Evolutionary conservation across 1,139 yeast species (phyloP).

Genomic region (Kurtzmaniella quercitrusa): DNA sequence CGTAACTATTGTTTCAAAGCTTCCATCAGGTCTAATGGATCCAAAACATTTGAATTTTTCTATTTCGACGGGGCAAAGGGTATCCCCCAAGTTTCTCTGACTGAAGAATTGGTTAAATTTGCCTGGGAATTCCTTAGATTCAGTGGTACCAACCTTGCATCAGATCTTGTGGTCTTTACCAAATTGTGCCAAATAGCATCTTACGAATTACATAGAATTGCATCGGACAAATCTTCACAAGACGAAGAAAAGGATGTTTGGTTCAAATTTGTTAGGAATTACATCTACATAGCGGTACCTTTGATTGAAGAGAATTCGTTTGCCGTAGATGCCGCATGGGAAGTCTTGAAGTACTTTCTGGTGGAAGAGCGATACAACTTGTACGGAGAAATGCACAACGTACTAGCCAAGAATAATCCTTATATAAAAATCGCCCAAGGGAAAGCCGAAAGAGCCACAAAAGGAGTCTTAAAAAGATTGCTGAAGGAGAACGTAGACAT

Average conservation of each 20-base stretch:
- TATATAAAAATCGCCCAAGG: conserved; percentile 61
- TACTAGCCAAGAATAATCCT: conserved; percentile 54
- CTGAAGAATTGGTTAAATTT: conserved; percentile 42
- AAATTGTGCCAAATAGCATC: conserved; percentile 60
- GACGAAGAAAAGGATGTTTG: conserved; percentile 38
- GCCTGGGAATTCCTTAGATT: conserved; percentile 51
- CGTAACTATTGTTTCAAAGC: conserved; percentile 31
- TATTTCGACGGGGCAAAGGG: conserved; percentile 47
- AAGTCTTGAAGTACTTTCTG: conserved; percentile 50
- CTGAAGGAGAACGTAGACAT: conserved; percentile 80
- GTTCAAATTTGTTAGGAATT: conserved; percentile 62
- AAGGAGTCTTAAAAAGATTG: conserved; percentile 73
- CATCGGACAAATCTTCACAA: conserved; percentile 24
- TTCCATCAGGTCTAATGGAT: conserved; percentile 21
- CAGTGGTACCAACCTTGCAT: conserved; percentile 55
- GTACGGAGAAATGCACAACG: conserved; percentile 72
- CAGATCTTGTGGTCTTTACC: conserved; percentile 45
- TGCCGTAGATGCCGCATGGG: conserved; percentile 57
- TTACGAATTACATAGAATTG: too few species aligned
- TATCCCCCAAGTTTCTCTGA: conserved; percentile 32
- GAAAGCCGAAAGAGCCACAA: conserved; percentile 77
- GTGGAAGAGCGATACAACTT: conserved; percentile 67
- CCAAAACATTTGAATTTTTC: conserved; percentile 41
- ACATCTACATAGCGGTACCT: conserved; percentile 65
- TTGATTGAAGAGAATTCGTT: conserved; percentile 58